Evolutionary conservation across 352 stramenopile species (phyloP), one percentile per base, ranked within the genome.

Genomic region (Elongisporangium senticosum): DNA sequence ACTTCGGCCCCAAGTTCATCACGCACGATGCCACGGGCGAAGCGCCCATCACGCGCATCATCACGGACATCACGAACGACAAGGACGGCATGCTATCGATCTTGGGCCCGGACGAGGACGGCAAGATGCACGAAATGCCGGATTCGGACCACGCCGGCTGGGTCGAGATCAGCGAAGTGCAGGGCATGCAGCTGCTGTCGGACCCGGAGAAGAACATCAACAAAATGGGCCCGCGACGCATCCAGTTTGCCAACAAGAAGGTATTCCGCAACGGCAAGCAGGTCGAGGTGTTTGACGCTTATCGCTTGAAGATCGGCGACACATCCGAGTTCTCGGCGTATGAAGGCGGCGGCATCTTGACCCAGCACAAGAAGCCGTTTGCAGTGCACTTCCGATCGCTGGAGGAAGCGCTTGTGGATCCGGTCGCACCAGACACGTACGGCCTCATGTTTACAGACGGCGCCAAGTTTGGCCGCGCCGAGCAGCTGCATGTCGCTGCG

Each of bases 121-220:
- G 85, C 56, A 92, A 91, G 68, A 94, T 94, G 83, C 85, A 94
- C 64, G 85, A 94, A 39, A 85, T 94, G 77, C 85, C 83, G 0
- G 85, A 94, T 56, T 93, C 83, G 63, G 83, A 87, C 54, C 85
- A 94, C 62, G 85, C 90, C 26, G 85, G 85, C 19, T 94, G 83
- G 82, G 67, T 94, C 53, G 83, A 94, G 55, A 91, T 94, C 63
- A 90, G 79, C 58, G 85, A 91, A 54, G 83, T 94, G 48, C 63
- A 91, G 48, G 85, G 85, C 49, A 94, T 94, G 85, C 65, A 61
- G 24, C 61, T 87, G 15, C 73, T 78, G 61, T 68, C 67, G 49
- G 68, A 94, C 39, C 72, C 71, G n/a, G 62, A 77, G 23, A 67
- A 89, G 65, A 87, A 63, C 50, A 92, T 94, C 62, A 92, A 91